Evolutionary conservation across 495 filamentous ascomycete genomes (phyloP).

Genomic region (Massariosphaeria phaeospora): DNA sequence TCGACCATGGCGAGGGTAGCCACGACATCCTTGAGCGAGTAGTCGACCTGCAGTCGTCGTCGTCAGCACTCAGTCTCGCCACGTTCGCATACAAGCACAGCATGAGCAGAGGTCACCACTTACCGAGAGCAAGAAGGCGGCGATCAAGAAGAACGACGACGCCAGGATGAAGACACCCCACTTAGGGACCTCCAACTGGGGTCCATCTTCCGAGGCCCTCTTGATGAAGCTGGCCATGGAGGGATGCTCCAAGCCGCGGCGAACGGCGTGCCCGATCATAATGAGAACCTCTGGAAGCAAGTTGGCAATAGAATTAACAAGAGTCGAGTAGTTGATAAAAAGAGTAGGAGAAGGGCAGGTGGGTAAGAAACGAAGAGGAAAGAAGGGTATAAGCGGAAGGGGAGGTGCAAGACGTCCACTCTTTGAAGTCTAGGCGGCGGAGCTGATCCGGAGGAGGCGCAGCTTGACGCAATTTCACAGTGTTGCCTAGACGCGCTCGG

Average conservation of each 20-base stretch:
- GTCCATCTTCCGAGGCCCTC: conserved; percentile 9
- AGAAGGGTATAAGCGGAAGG: conserved; percentile 1
- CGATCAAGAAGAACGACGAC: conserved; percentile 27
- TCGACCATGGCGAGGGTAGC: conserved; percentile 59
- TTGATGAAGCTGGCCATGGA: conserved; percentile 5
- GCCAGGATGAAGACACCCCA: conserved; percentile 21
- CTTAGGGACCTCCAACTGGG: conserved; percentile 20
- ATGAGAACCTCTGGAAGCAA: conserved; percentile 1
- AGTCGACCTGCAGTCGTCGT: conserved; percentile 47
- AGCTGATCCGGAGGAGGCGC: conserved; percentile 2
- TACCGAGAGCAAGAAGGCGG: conserved; percentile 32
- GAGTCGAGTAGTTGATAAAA: not conserved
- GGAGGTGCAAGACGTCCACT: not conserved
- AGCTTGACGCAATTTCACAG: not conserved
- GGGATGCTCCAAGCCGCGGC: conserved; percentile 19
- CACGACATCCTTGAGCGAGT: conserved; percentile 57
- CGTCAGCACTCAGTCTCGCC: too few species aligned
- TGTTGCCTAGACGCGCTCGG: conserved; percentile 9
- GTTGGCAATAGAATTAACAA: not conserved
- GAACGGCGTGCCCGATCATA: conserved; percentile 25
- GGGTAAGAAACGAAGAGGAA: conserved; percentile 1
- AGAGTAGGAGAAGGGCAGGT: not conserved
- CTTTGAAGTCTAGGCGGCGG: not conserved
- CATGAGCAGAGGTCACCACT: not conserved
- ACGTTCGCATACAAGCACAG: not conserved